Evolutionary conservation across 192 early-diverging fungal species (phyloP).

Genomic region (Mortierella hygrophila): DNA sequence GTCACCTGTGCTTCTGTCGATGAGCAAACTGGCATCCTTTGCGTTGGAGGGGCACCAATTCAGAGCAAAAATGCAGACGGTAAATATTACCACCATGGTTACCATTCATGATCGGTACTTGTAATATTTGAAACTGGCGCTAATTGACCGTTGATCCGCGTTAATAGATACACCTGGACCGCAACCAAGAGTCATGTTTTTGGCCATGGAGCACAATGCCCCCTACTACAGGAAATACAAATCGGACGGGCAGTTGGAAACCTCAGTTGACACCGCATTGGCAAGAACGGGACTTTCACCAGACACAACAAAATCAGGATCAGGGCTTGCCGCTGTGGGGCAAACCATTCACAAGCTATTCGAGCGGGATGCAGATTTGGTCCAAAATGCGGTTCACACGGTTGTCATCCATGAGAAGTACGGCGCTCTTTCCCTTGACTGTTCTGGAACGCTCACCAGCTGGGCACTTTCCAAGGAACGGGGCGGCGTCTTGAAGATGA

Average conservation of each 20-base stretch:
- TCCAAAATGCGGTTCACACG: slow-evolving; percentile 38
- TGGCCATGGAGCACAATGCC: slow-evolving; percentile 12
- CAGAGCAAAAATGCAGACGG: slow-evolving; percentile 13
- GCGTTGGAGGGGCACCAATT: slow-evolving; percentile 57
- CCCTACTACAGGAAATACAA: slow-evolving; percentile 31
- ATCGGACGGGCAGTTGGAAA: slow-evolving; percentile 12
- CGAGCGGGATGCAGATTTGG: slow-evolving; percentile 34
- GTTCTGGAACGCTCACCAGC: slow-evolving; percentile 53
- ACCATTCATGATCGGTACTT: not conserved
- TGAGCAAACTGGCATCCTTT: slow-evolving; percentile 51
- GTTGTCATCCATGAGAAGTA: slow-evolving; percentile 46
- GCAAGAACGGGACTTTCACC: not conserved
- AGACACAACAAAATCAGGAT: not conserved
- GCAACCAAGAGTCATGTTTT: slow-evolving; percentile 23
- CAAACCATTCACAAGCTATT: slow-evolving; percentile 35
- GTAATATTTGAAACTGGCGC: not conserved
- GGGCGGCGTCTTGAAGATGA: slow-evolving; percentile 34
- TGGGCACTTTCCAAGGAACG: slow-evolving; percentile 52
- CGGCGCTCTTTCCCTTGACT: slow-evolving; percentile 49
- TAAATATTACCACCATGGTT: not conserved
- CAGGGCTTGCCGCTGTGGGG: slow-evolving; percentile 10
- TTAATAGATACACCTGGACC: not conserved
- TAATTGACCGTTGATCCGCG: not conserved
- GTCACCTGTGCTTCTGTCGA: slow-evolving; percentile 60
- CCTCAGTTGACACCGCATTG: not conserved